Conservation (phyloP, 345 rosid species). For the Microthlaspi erraticum region DNA sequence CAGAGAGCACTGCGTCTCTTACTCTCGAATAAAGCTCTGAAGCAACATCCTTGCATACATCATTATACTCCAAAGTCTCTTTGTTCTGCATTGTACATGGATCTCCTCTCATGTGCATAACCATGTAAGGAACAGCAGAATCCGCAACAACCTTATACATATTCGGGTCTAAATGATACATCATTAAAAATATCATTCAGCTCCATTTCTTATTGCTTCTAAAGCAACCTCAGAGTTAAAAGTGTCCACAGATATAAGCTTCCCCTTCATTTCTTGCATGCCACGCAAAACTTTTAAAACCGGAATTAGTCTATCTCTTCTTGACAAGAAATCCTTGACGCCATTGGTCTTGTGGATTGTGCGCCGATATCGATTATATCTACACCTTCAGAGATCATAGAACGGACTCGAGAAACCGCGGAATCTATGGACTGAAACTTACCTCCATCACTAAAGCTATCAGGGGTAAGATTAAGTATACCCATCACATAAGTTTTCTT, state of each 20-base stretch:
- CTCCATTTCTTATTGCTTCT: constrained; percentile 69
- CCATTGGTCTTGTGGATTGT: not conserved
- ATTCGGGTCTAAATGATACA: constrained; percentile 64
- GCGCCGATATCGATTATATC: not conserved
- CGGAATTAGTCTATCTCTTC: not conserved
- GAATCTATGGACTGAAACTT: constrained; percentile 63
- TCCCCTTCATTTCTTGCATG: not conserved
- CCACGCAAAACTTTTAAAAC: constrained; percentile 52
- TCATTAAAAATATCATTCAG: constrained; percentile 78
- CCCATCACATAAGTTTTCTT: constrained; percentile 72
- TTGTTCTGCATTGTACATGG: constrained; percentile 69
- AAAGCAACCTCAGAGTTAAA: constrained; percentile 79
- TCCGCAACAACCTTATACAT: constrained; percentile 54
- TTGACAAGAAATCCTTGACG: not conserved
- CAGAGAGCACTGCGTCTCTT: constrained; percentile 61
- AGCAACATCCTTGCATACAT: constrained; percentile 66
- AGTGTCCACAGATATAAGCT: not conserved
- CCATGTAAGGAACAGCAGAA: constrained; percentile 66
- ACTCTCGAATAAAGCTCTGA: constrained; percentile 59
- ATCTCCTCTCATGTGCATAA: constrained; percentile 94
- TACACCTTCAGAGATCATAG: not conserved
- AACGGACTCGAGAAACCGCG: constrained; percentile 61
- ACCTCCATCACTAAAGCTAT: constrained; percentile 90
- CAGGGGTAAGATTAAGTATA: constrained; percentile 79
- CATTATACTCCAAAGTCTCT: constrained; percentile 61